A percentile compares a stretch with the other conserved stretches of the same genome.
Evolutionary conservation across 176 grass and related monocot genomes (phyloP).

Genomic region (Zea mays): Zm-B73-REFERENCE-NAM-5.0 NC_050102.1:148946001-148946500

Average conservation of each 20-base stretch:
- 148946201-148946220: constrained; percentile 42
- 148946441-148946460: constrained; percentile 20
- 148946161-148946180: constrained; percentile 12
- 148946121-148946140: constrained; percentile 27
- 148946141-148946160: constrained; percentile 17
- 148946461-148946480: neutral
- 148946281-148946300: constrained; percentile 52
- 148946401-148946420: constrained; percentile 45
- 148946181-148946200: constrained; percentile 50
- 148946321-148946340: neutral
- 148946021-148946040: constrained; percentile 2
- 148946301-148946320: constrained; percentile 41
- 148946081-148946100: constrained; percentile 65
- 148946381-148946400: constrained; percentile 30
- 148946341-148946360: constrained; percentile 36
- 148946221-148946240: constrained; percentile 38
- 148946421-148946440: constrained; percentile 44
- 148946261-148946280: constrained; percentile 28
- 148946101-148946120: constrained; percentile 56
- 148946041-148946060: constrained; percentile 29
- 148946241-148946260: constrained; percentile 48
- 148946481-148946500: neutral
- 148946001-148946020: constrained; percentile 20
- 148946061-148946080: constrained; percentile 58
- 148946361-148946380: constrained; percentile 58